Percentiles rank a stretch among this genome's conserved stretches.
These are phyloP conservation scores for Pisolithus tinctorius DNA, from an alignment of 768 basidiomycete genomes.

Conservation along the genomic window DNA sequence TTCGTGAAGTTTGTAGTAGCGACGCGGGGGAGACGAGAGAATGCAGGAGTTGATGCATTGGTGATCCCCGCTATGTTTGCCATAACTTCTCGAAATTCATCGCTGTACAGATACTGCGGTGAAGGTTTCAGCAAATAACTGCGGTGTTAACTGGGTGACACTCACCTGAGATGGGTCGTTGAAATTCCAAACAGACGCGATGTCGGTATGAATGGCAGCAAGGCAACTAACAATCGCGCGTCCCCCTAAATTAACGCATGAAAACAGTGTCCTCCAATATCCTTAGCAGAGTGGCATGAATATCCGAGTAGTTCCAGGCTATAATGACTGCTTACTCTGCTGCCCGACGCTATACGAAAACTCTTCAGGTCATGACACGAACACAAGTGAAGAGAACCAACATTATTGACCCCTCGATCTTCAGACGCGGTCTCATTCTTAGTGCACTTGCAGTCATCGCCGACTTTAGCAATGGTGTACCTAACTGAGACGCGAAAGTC, in stretches of 20 bases:
- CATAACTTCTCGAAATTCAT: not conserved
- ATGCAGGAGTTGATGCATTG: not conserved
- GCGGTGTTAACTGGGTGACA: not conserved
- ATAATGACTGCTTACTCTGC: not conserved
- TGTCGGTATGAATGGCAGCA: constrained; percentile 12
- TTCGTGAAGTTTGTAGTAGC: no score
- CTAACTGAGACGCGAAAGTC: not conserved
- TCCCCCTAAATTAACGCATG: constrained; percentile 7
- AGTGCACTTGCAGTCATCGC: constrained; percentile 1
- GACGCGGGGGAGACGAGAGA: not conserved
- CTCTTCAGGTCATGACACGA: not conserved
- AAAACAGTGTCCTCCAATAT: constrained; percentile 13
- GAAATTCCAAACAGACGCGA: constrained; percentile 16
- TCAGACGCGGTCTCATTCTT: not conserved
- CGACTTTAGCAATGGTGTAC: not conserved
- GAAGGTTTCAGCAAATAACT: not conserved
- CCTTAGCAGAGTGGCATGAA: not conserved
- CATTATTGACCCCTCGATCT: constrained; percentile 1
- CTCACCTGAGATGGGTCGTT: constrained; percentile 5
- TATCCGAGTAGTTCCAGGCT: not conserved
- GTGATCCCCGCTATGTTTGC: not conserved
- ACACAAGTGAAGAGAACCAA: not conserved
- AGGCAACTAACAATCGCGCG: constrained; percentile 5
- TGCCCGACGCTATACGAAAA: not conserved
- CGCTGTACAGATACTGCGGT: not conserved